Evolutionary conservation across 805 yeast genomes (phyloP), one percentile per base, ranked within the genome.

Genomic region (Kluyveromyces siamensis): DNA sequence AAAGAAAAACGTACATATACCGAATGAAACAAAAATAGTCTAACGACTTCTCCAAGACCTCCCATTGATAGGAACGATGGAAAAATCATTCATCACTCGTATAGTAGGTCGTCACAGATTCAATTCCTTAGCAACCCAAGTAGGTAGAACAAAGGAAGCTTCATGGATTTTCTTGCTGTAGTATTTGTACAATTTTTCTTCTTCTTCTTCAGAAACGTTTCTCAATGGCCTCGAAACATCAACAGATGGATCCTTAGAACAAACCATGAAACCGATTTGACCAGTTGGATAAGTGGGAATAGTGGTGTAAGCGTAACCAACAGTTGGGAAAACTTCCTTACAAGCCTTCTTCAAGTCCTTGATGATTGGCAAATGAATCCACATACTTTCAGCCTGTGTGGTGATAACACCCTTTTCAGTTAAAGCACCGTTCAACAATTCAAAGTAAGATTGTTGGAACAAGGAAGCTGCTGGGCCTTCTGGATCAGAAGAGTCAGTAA

Each of bases 251-350:
- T 86, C 84, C 73, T 89, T 91, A 54, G 84, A 77, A 69, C 97
- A 90, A 52, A 91, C 90, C 96, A 91, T 87, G 72, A 93, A 87
- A n/a, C 98, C 99, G 62, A 91, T 84, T 68, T 89, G 95, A 55
- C 99, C 99, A 17, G 96, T 83, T 55, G 99, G 96, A 65, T 91
- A 91, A 50, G 98, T 90, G 64, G 99, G 99, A 58, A 90, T 88
- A 63, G 93, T 80, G 50, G 95, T 84, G 73, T 87, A 86, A 35
- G 95, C 89, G 67, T 89, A 90, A 65, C 85, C 93, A 40, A 84
- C 97, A 48, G 80, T 85, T 43, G 96, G 95, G 83, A 91, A 91
- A 42, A 91, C 88, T 54, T 80, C 79, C 55, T 74, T 69, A 71
- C 96, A 89, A 56, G 86, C 90, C 59, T 79, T 71, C 73, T 88